A percentile compares a stretch with the other conserved stretches of the same genome.
Conservation (phyloP, 139 green algal species). For the Picochlorum sp. region DNA sequence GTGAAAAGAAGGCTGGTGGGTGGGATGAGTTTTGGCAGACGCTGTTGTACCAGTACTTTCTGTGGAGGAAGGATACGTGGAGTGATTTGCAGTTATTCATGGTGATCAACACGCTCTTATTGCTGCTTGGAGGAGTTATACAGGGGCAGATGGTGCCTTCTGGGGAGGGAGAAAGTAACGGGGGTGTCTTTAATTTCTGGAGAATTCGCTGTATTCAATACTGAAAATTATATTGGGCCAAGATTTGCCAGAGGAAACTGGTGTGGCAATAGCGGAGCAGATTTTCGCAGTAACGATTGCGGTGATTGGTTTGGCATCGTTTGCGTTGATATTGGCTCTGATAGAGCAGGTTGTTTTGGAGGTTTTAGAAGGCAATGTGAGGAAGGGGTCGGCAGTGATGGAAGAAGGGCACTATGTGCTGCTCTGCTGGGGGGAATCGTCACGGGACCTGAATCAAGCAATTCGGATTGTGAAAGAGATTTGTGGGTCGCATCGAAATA, state of each 20-base stretch:
- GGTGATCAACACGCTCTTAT: neutral
- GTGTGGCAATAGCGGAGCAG: neutral
- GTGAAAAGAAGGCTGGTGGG: neutral
- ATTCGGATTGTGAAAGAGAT: conserved; percentile 33
- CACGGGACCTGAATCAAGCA: conserved; percentile 32
- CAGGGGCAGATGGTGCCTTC: neutral
- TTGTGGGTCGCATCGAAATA: conserved; percentile 23
- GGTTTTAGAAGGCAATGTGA: conserved; percentile 30
- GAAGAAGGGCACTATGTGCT: conserved; percentile 30
- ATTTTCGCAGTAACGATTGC: conserved; percentile 8
- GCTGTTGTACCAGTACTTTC: conserved; percentile 6
- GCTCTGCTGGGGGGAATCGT: conserved; percentile 21
- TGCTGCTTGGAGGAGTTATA: neutral
- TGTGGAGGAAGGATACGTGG: conserved; percentile 12
- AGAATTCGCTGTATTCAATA: conserved; percentile 4
- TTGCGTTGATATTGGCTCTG: conserved; percentile 59
- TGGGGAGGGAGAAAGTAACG: neutral
- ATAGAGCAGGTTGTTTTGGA: conserved; percentile 31
- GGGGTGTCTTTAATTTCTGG: neutral
- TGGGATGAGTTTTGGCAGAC: neutral
- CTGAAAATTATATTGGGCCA: conserved; percentile 13
- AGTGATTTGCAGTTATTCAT: conserved; percentile 9
- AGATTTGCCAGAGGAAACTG: conserved; percentile 5
- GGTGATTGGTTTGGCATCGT: conserved; percentile 37
- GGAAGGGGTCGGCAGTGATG: conserved; percentile 26